phyloP scores from a whole-genome alignment of 352 stramenopile genomes.

The Plasmopara muralis region DNA sequence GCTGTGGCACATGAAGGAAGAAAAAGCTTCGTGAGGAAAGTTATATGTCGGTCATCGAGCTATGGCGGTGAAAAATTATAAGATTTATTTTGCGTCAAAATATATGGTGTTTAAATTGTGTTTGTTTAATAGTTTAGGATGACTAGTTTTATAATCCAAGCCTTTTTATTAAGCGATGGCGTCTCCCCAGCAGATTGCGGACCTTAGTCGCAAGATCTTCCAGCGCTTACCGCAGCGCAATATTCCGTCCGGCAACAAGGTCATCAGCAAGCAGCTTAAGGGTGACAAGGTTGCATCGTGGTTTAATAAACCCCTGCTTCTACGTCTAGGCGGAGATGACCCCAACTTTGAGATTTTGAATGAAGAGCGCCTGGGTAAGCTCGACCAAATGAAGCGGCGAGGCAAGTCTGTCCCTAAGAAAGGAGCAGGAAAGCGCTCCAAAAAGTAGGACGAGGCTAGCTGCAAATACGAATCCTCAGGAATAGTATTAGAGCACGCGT shows the following conservation, averaged over 20 bases:
- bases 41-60: too few relatives aligned
- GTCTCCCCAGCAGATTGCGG: conserved; percentile 60
- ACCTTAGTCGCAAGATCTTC: conserved; percentile 85
- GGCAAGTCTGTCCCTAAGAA: conserved; percentile 85
- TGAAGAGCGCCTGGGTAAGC: conserved; percentile 62
- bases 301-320: conserved; percentile 78
- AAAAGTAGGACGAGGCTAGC: conserved; percentile 47
- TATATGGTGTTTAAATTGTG: too few relatives aligned
- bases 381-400: conserved; percentile 84
- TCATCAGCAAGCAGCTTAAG: conserved; percentile 86
- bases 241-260: conserved; percentile 78
- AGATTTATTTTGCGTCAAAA: too few relatives aligned
- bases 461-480: background rate
- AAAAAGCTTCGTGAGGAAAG: too few relatives aligned
- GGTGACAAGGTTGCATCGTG: conserved; percentile 79
- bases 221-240: conserved; percentile 80
- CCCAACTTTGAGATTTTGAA: conserved; percentile 82
- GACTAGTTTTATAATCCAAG: too few relatives aligned
- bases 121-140: too few relatives aligned
- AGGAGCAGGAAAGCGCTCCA: conserved; percentile 79
- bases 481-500: too few relatives aligned
- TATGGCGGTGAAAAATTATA: too few relatives aligned
- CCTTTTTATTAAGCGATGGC: conserved; percentile 18
- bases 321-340: conserved; percentile 74
- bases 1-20: conserved; percentile 59